Evolutionary conservation across 768 basidiomycete genomes (phyloP).

Genomic region (Antrodiella citrinella): DNA sequence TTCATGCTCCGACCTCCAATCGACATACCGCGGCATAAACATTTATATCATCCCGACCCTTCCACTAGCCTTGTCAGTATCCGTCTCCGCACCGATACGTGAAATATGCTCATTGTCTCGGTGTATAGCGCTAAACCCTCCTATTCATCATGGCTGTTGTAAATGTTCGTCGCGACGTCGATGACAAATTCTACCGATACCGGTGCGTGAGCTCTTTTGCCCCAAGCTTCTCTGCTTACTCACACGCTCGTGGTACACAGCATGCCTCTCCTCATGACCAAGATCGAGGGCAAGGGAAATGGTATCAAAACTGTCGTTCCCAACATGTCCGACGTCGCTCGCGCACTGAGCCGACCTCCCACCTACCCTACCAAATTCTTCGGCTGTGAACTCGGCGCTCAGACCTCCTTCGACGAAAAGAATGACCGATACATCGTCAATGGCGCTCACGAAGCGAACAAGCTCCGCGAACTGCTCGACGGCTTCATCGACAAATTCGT

Average conservation of each 20-base stretch:
- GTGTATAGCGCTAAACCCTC: constrained; percentile 51
- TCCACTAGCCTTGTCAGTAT: constrained; percentile 31
- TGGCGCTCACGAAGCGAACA: constrained; percentile 86
- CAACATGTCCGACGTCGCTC: constrained; percentile 97
- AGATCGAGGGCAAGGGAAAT: constrained; percentile 99
- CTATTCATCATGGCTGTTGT: constrained; percentile 84
- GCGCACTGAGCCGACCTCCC: constrained; percentile 90
- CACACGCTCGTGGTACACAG: constrained; percentile 30
- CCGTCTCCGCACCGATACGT: too few species aligned
- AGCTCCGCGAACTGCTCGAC: constrained; percentile 93
- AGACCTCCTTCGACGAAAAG: constrained; percentile 93
- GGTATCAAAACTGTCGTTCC: constrained; percentile 99
- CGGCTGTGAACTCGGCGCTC: constrained; percentile 96
- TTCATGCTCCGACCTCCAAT: constrained; percentile 93
- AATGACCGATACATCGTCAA: constrained; percentile 99
- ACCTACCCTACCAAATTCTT: constrained; percentile 99
- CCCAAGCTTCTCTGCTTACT: not conserved
- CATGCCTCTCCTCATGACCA: constrained; percentile 91
- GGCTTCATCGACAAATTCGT: constrained; percentile 98
- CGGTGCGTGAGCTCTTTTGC: constrained; percentile 42
- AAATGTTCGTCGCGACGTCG: constrained; percentile 93
- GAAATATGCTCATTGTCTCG: too few species aligned
- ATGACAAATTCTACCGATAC: constrained; percentile 96
- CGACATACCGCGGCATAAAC: constrained; percentile 61
- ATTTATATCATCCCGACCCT: constrained; percentile 30